phyloP scores from a whole-genome alignment of 2,329 filamentous ascomycete species.

The Didymellaceae sp. region DNA sequence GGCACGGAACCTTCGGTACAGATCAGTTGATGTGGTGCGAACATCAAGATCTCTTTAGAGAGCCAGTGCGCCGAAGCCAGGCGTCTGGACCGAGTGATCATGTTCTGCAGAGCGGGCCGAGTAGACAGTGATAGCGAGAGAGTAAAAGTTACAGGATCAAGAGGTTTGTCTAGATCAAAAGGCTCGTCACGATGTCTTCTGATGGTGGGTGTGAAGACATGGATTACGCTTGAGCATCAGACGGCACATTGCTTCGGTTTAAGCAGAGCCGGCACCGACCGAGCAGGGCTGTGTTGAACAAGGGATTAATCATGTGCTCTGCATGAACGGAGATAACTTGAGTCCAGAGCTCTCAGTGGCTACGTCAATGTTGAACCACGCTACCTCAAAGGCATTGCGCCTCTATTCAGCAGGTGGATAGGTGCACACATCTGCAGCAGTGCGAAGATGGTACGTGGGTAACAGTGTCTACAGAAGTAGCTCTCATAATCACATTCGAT shows the following conservation, averaged over 20 bases:
- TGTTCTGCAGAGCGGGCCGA: constrained; percentile 2
- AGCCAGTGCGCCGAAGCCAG: constrained; percentile 1
- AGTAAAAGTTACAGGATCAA: background rate
- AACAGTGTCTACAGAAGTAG: too few relatives aligned
- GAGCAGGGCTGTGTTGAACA: background rate
- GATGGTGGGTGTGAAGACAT: background rate
- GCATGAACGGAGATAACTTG: background rate
- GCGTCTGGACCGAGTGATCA: background rate
- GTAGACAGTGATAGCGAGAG: constrained; percentile 12
- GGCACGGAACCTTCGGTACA: background rate
- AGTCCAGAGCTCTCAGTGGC: too few relatives aligned
- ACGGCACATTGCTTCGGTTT: background rate
- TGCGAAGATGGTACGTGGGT: too few relatives aligned
- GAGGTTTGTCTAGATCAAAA: background rate
- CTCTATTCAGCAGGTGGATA: too few relatives aligned
- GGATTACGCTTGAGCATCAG: background rate
- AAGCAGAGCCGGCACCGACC: background rate
- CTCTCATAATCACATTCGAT: too few relatives aligned
- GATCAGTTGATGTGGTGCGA: background rate
- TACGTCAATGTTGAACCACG: too few relatives aligned
- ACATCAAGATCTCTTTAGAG: background rate
- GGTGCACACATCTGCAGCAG: too few relatives aligned
- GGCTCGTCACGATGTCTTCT: background rate
- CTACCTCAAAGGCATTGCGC: too few relatives aligned
- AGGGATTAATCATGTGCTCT: too few relatives aligned